Conservation (phyloP, 805 yeast species). For the Kodamaea fukazawae region DNA sequence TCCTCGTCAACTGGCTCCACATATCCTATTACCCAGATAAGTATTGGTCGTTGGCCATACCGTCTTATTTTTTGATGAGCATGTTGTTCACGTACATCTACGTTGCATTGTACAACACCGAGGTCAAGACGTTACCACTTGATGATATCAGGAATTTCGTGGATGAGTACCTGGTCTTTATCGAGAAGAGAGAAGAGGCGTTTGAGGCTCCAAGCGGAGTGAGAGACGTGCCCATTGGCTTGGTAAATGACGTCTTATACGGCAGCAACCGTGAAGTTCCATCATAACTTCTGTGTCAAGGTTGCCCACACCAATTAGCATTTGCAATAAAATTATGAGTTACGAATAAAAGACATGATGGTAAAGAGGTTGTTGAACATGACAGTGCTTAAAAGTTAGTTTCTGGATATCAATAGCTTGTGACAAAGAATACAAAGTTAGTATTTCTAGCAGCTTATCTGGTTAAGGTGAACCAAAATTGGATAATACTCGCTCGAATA, state of each 20-base stretch:
- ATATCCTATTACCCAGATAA: conserved; percentile 80
- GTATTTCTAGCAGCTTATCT: too few relatives aligned
- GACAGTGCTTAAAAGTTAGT: too few relatives aligned
- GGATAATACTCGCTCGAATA: too few relatives aligned
- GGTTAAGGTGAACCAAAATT: too few relatives aligned
- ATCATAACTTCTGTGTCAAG: neutral
- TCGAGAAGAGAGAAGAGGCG: conserved; percentile 20
- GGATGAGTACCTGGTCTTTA: conserved; percentile 56
- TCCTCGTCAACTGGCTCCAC: conserved; percentile 47
- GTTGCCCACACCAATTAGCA: too few relatives aligned
- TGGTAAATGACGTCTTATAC: conserved; percentile 66
- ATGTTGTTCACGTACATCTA: conserved; percentile 75
- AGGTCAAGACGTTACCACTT: conserved; percentile 59
- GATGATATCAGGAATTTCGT: conserved; percentile 61
- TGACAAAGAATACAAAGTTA: too few relatives aligned
- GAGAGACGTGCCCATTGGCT: conserved; percentile 74
- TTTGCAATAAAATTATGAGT: too few relatives aligned
- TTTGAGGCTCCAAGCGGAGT: conserved; percentile 75
- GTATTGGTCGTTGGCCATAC: conserved; percentile 86
- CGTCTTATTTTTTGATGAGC: conserved; percentile 63
- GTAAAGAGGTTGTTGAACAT: too few relatives aligned
- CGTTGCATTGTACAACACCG: conserved; percentile 71
- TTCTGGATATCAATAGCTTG: too few relatives aligned
- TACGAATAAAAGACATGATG: too few relatives aligned
- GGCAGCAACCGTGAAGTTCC: conserved; percentile 9